phyloP scores from a whole-genome alignment of 2,329 filamentous ascomycete species.

The Xylariomycetidae sp. region DNA sequence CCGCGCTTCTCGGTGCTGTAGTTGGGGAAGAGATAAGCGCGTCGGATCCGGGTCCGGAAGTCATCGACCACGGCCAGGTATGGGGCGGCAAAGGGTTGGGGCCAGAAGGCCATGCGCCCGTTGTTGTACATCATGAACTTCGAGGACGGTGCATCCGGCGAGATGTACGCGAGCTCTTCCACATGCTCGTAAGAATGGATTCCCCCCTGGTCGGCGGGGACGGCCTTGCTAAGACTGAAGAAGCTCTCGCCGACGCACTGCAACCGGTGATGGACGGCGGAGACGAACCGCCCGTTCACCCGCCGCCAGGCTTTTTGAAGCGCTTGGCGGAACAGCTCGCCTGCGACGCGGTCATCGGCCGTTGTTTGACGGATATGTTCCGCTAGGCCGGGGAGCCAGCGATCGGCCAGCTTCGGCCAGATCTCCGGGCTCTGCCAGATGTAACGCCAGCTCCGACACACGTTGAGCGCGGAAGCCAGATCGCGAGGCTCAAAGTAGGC shows the following conservation, averaged over 20 bases:
- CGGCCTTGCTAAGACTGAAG: slow-evolving; percentile 19
- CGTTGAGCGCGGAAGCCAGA: slow-evolving; percentile 15
- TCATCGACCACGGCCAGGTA: slow-evolving; percentile 27
- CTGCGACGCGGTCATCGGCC: slow-evolving; percentile 6
- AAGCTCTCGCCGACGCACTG: slow-evolving; percentile 18
- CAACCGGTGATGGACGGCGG: slow-evolving; percentile 23
- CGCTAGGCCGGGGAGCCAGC: slow-evolving; percentile 23
- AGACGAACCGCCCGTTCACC: slow-evolving; percentile 19
- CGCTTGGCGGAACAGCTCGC: slow-evolving; percentile 18
- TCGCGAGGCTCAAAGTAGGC: slow-evolving; percentile 19
- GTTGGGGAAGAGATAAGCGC: slow-evolving; percentile 22
- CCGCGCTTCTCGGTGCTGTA: slow-evolving; percentile 15
- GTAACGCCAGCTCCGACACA: slow-evolving; percentile 16
- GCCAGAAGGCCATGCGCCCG: slow-evolving; percentile 27
- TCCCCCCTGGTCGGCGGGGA: slow-evolving; percentile 22
- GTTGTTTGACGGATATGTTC: slow-evolving; percentile 16
- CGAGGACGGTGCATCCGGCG: slow-evolving; percentile 12
- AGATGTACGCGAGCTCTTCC: slow-evolving; percentile 13
- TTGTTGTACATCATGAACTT: slow-evolving; percentile 26
- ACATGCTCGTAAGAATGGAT: slow-evolving; percentile 21
- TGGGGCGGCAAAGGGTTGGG: slow-evolving; percentile 23
- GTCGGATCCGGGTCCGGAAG: slow-evolving; percentile 21
- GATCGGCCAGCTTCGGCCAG: slow-evolving; percentile 22
- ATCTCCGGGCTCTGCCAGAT: slow-evolving; percentile 25
- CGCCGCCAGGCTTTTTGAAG: slow-evolving; percentile 17